These are phyloP conservation scores for Rhizomucor miehei DNA, from an alignment of 371 early-diverging fungal species.

Conservation along the genomic window DNA sequence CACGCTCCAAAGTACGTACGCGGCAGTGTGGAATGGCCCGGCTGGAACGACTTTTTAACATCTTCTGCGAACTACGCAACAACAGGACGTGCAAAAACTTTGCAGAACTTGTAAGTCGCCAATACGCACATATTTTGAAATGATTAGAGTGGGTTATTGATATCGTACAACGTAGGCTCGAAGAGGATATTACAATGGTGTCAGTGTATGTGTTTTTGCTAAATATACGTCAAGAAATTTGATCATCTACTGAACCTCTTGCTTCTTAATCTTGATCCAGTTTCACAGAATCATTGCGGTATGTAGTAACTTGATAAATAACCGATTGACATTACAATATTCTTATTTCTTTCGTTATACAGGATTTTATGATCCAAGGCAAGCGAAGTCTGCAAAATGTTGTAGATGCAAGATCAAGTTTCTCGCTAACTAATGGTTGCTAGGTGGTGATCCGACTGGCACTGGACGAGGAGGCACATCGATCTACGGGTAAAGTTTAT, in stretches of 20 bases:
- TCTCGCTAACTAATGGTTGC: too few species aligned
- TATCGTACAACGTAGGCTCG: conserved; percentile 41
- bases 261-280: conserved; percentile 17
- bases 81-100: conserved; percentile 73
- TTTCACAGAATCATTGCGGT: conserved; percentile 82
- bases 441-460: conserved; percentile 59
- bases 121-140: not conserved
- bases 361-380: conserved; percentile 86
- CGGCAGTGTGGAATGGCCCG: too few species aligned
- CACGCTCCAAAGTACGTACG: conserved; percentile 61
- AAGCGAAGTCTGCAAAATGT: too few species aligned
- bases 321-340: too few species aligned
- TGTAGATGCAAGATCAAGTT: too few species aligned
- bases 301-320: too few species aligned
- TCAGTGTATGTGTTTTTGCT: conserved; percentile 49
- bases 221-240: not conserved
- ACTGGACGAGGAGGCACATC: conserved; percentile 65
- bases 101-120: conserved; percentile 59
- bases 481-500: conserved; percentile 69
- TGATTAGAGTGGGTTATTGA: not conserved
- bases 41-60: too few species aligned
- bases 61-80: too few species aligned
- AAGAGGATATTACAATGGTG: conserved; percentile 65
- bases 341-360: not conserved
- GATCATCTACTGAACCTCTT: not conserved